Evolutionary conservation across 2,329 filamentous ascomycete species (phyloP).

Genomic region (Aspergillus japonicus): DNA sequence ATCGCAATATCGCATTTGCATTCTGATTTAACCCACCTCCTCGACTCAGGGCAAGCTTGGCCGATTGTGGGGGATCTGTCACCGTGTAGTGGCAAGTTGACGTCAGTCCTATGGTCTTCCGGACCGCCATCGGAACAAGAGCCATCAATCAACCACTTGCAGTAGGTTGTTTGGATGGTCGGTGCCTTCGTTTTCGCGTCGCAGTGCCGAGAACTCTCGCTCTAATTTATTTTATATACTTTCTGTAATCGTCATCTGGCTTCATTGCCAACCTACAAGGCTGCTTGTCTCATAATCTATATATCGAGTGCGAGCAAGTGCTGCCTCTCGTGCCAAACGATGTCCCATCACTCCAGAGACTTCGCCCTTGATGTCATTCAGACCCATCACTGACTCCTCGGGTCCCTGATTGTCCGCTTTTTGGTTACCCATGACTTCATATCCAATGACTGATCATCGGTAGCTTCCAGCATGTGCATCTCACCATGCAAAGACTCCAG

Average conservation of each 20-base stretch:
- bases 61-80: conserved; percentile 8
- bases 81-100: conserved; percentile 6
- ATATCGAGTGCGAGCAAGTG: not conserved
- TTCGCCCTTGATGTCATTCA: conserved; percentile 1
- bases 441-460: not conserved
- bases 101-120: not conserved
- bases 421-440: conserved; percentile 5
- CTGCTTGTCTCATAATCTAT: not conserved
- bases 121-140: not conserved
- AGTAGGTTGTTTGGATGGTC: not conserved
- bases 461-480: not conserved
- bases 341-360: not conserved
- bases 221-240: not conserved
- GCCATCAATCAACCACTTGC: too few relatives aligned
- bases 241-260: not conserved
- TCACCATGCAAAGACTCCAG: not conserved
- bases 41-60: not conserved
- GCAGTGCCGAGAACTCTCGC: not conserved
- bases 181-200: not conserved
- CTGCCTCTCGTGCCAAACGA: not conserved
- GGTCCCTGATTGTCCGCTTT: not conserved
- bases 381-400: not conserved
- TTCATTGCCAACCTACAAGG: not conserved
- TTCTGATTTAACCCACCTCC: too few relatives aligned
- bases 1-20: not conserved